Percentiles rank a stretch among this genome's conserved stretches.
phyloP scores from a whole-genome alignment of 164 flowering plant species.

The Annona cherimola region DNA sequence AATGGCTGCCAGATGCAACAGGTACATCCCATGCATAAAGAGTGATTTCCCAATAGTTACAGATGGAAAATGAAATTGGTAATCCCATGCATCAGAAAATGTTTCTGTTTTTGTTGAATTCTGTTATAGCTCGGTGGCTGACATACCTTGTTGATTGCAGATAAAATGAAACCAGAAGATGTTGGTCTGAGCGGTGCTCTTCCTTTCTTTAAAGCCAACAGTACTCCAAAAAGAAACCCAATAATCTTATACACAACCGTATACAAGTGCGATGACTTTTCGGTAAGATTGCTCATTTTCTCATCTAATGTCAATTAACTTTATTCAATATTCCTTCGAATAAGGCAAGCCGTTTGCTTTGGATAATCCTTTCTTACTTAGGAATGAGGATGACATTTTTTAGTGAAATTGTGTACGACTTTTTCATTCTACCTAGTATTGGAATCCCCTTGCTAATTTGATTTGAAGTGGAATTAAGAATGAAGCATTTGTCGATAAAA shows the following conservation, averaged over 20 bases:
- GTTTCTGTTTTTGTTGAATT: neutral
- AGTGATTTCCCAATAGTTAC: too few relatives aligned
- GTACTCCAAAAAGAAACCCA: slow-evolving; percentile 28
- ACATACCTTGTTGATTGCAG: slow-evolving; percentile 24
- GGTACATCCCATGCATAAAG: too few relatives aligned
- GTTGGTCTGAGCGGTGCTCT: slow-evolving; percentile 54
- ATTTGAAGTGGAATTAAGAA: too few relatives aligned
- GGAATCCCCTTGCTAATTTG: too few relatives aligned
- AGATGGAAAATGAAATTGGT: too few relatives aligned
- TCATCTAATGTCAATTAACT: neutral
- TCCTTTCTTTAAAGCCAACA: slow-evolving; percentile 39
- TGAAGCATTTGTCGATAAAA: too few relatives aligned
- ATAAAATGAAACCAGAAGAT: slow-evolving; percentile 68
- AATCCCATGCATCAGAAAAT: too few relatives aligned
- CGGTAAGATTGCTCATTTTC: slow-evolving; percentile 39
- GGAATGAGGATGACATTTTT: too few relatives aligned
- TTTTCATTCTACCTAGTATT: neutral
- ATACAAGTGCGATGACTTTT: slow-evolving; percentile 55
- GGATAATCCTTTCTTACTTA: too few relatives aligned
- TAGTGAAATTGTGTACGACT: too few relatives aligned
- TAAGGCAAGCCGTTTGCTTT: too few relatives aligned
- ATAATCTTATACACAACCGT: slow-evolving; percentile 54
- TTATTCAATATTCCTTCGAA: neutral
- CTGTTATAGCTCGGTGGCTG: neutral
- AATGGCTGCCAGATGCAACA: too few relatives aligned